Evolutionary conservation across 441 rosid genomes (phyloP).

Genomic region (Bruguiera hainesii): DNA sequence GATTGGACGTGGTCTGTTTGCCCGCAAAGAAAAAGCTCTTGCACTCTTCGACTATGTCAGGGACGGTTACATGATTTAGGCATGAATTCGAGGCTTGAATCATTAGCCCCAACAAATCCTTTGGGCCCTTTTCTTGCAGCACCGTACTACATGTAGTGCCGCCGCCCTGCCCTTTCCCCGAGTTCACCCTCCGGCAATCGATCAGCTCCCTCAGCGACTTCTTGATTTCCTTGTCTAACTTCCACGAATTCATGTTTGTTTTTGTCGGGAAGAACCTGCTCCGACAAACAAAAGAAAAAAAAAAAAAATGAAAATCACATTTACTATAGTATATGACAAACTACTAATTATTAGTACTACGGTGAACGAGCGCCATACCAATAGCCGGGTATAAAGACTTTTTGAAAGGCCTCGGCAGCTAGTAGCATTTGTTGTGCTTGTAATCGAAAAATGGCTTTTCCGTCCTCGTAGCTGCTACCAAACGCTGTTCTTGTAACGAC

Average conservation of each 20-base stretch:
- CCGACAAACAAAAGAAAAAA: not conserved
- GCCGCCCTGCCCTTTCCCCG: not conserved
- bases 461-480: conserved; percentile 83
- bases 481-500: conserved; percentile 76
- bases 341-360: not conserved
- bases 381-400: conserved; percentile 84
- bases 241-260: conserved; percentile 75
- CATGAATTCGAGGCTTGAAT: conserved; percentile 53
- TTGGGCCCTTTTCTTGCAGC: conserved; percentile 26
- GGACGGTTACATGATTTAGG: conserved; percentile 40
- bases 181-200: conserved; percentile 33
- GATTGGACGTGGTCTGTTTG: conserved; percentile 91
- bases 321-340: too few relatives aligned
- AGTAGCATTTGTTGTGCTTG: conserved; percentile 81
- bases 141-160: not conserved
- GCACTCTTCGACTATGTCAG: conserved; percentile 94
- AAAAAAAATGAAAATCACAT: not conserved
- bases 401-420: conserved; percentile 76
- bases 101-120: conserved; percentile 86
- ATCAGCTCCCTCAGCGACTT: conserved; percentile 60
- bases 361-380: conserved; percentile 35
- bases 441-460: conserved; percentile 64
- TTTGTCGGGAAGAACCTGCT: conserved; percentile 68
- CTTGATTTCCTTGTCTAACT: conserved; percentile 63
- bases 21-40: conserved; percentile 97